These are phyloP conservation scores for Thielaviopsis euricoi DNA, from an alignment of 2,329 filamentous ascomycete genomes.

Conservation along the genomic window DNA sequence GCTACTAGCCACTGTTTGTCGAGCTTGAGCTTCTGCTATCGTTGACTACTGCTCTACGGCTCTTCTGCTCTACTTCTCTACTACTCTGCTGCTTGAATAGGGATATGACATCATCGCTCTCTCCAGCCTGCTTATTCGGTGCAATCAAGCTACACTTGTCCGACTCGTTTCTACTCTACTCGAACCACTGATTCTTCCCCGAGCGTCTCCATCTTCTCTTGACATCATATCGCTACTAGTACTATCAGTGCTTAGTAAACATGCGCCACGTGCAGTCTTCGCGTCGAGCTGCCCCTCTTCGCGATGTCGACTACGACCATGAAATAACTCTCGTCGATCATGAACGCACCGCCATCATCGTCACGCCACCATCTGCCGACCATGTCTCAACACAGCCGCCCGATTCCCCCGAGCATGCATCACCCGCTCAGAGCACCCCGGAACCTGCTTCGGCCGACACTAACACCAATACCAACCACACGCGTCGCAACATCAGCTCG, in stretches of 20 bases:
- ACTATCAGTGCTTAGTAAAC: not conserved
- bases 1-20: too few species aligned
- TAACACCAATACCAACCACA: not conserved
- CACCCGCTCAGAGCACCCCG: not conserved
- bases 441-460: not conserved
- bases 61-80: too few species aligned
- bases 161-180: not conserved
- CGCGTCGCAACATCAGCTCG: conserved; percentile 7
- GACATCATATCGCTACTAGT: too few species aligned
- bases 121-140: not conserved
- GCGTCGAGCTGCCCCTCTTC: conserved; percentile 36
- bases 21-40: too few species aligned
- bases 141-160: not conserved
- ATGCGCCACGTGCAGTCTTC: conserved; percentile 20
- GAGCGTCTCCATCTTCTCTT: not conserved
- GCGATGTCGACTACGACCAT: conserved; percentile 50
- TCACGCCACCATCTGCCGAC: too few species aligned
- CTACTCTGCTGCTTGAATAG: not conserved
- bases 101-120: conserved; percentile 8
- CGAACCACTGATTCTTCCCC: not conserved
- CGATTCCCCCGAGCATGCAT: too few species aligned
- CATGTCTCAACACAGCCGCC: too few species aligned
- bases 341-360: conserved; percentile 14
- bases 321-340: conserved; percentile 53
- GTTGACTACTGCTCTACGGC: too few species aligned